These are phyloP conservation scores for Fusarium sulawesiense DNA, from an alignment of 2,329 filamentous ascomycete genomes.

Conservation along the genomic window DNA sequence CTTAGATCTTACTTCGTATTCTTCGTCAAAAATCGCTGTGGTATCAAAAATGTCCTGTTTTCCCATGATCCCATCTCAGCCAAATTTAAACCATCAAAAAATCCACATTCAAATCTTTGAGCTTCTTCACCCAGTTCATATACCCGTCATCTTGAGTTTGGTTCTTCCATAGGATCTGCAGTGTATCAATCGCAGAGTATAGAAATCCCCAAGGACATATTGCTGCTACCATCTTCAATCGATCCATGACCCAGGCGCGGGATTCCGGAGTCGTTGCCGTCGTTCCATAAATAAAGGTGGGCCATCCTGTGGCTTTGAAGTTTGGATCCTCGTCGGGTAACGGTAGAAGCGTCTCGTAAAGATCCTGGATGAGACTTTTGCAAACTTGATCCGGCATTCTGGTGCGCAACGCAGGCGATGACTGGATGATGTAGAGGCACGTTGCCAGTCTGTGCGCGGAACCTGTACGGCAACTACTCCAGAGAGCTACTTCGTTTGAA, in stretches of 20 bases:
- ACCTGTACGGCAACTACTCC: constrained; percentile 53
- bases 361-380: constrained; percentile 55
- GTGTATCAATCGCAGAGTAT: constrained; percentile 57
- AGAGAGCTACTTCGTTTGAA: constrained; percentile 49
- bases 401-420: constrained; percentile 46
- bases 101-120: constrained; percentile 56
- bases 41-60: constrained; percentile 36
- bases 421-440: constrained; percentile 59
- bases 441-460: constrained; percentile 57
- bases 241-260: constrained; percentile 61
- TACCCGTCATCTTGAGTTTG: constrained; percentile 45
- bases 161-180: constrained; percentile 57
- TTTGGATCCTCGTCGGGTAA: constrained; percentile 62
- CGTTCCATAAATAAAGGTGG: constrained; percentile 66
- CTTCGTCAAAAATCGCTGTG: constrained; percentile 20
- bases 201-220: constrained; percentile 62
- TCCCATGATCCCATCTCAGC: constrained; percentile 35
- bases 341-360: constrained; percentile 60
- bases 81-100: constrained; percentile 45
- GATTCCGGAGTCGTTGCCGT: constrained; percentile 57
- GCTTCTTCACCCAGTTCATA: constrained; percentile 56
- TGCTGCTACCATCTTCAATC: constrained; percentile 53
- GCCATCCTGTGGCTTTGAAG: constrained; percentile 68
- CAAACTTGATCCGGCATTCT: constrained; percentile 32
- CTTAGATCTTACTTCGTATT: background rate